Evolutionary conservation across 306 rosid genomes (phyloP).

Genomic region (Gastrolobium villosum): DNA sequence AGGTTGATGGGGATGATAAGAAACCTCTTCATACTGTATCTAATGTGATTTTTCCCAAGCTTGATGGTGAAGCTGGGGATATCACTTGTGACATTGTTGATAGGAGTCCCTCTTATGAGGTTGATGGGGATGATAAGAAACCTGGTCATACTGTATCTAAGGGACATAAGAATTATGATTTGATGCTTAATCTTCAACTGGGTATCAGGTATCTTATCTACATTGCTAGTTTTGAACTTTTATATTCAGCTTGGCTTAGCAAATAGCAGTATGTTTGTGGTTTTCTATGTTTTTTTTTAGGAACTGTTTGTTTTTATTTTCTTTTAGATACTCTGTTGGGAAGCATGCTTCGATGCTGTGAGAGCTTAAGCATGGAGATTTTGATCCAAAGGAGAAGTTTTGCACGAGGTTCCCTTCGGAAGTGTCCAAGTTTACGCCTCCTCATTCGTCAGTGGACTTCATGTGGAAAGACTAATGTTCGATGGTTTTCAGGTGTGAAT

Average conservation of each 20-base stretch:
- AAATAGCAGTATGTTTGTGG: neutral
- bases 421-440: conserved; percentile 54
- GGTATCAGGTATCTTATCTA: conserved; percentile 45
- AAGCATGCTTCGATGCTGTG: conserved; percentile 46
- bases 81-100: too few species aligned
- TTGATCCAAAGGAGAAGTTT: conserved; percentile 54
- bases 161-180: conserved; percentile 54
- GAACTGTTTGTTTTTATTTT: neutral
- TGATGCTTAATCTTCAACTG: conserved; percentile 57
- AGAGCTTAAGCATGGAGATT: conserved; percentile 51
- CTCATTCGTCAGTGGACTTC: conserved; percentile 54
- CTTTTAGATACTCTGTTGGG: conserved; percentile 50
- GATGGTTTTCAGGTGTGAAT: conserved; percentile 52
- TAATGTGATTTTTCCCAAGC: conserved; percentile 48
- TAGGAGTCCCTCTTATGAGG: conserved; percentile 38
- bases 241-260: too few species aligned
- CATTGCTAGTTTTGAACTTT: conserved; percentile 27
- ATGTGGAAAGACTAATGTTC: conserved; percentile 59
- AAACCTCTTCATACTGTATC: too few species aligned
- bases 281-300: neutral
- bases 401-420: conserved; percentile 54
- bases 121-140: conserved; percentile 45
- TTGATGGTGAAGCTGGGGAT: too few species aligned
- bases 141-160: conserved; percentile 47
- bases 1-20: too few species aligned